Evolutionary conservation across 208 protist genomes (phyloP).

Genomic region (Strigomonas galati): DNA sequence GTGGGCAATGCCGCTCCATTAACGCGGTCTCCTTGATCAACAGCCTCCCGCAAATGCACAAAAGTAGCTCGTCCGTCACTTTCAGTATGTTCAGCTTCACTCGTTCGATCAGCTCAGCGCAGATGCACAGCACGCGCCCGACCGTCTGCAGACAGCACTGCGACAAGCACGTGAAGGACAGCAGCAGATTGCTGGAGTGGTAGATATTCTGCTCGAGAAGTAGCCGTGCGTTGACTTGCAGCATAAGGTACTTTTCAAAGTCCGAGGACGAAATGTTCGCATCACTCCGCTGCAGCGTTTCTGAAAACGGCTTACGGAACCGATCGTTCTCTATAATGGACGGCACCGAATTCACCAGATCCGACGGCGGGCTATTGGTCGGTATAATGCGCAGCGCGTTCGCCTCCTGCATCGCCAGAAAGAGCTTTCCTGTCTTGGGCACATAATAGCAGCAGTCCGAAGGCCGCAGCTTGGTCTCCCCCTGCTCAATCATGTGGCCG

Average conservation of each 20-base stretch:
- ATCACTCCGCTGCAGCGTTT: neutral
- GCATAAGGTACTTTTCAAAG: constrained; percentile 18
- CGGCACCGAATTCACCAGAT: constrained; percentile 20
- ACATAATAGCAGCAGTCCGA: constrained; percentile 49
- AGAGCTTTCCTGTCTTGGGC: constrained; percentile 25
- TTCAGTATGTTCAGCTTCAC: constrained; percentile 1
- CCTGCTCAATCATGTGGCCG: constrained; percentile 70
- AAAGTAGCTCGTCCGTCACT: constrained; percentile 35
- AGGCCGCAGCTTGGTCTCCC: constrained; percentile 34
- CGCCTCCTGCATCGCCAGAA: neutral
- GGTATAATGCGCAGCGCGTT: constrained; percentile 10
- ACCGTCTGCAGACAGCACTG: constrained; percentile 7
- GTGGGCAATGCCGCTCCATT: constrained; percentile 65
- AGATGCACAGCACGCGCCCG: constrained; percentile 12
- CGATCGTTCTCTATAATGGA: constrained; percentile 12
- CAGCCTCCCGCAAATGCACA: constrained; percentile 64
- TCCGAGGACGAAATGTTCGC: neutral
- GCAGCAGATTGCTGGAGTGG: constrained; percentile 3
- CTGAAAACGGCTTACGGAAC: neutral
- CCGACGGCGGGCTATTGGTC: constrained; percentile 23
- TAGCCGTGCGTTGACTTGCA: constrained; percentile 17
- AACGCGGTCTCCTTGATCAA: constrained; percentile 51
- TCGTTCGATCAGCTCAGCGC: constrained; percentile 10
- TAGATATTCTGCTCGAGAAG: constrained; percentile 3
- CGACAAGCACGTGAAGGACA: constrained; percentile 14